A percentile compares a stretch with the other conserved stretches of the same genome.
Conservation (phyloP, 805 yeast genomes). For the Nakazawaea siamensis region DNA sequence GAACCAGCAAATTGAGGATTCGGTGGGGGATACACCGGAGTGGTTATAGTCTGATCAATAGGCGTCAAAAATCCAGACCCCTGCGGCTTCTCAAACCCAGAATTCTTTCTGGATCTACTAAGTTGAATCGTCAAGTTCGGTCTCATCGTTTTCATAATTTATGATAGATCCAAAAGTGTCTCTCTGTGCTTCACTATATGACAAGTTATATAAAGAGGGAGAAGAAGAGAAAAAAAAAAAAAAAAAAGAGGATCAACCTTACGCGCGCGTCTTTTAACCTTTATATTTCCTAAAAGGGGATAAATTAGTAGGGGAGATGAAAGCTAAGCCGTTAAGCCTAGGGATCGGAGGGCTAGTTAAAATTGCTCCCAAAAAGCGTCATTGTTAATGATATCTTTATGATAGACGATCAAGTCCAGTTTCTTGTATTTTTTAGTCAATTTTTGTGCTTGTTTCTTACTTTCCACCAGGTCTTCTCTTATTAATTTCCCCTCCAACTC, state of each 20-base stretch:
- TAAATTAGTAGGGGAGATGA: too few relatives aligned
- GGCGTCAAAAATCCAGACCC: constrained; percentile 12
- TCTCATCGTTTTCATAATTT: constrained; percentile 12
- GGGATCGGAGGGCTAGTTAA: too few relatives aligned
- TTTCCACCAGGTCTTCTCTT: constrained; percentile 12
- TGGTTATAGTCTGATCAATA: constrained; percentile 11
- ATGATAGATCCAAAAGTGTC: neutral
- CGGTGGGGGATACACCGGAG: constrained; percentile 10
- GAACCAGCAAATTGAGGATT: constrained; percentile 7
- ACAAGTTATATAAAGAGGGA: too few relatives aligned
- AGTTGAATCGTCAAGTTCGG: constrained; percentile 12
- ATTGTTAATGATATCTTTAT: constrained; percentile 50
- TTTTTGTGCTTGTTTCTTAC: constrained; percentile 42
- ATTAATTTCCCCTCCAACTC: constrained; percentile 23
- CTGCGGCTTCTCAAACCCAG: constrained; percentile 7
- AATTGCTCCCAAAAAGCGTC: constrained; percentile 49
- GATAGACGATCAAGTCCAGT: constrained; percentile 34
- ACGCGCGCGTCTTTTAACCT: too few relatives aligned
- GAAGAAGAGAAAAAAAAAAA: too few relatives aligned
- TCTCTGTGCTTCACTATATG: too few relatives aligned
- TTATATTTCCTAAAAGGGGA: too few relatives aligned
- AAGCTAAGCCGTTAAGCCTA: too few relatives aligned
- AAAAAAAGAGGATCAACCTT: too few relatives aligned
- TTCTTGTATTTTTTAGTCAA: constrained; percentile 39
- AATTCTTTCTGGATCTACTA: constrained; percentile 11